Conservation (phyloP, 1,139 yeast genomes). For the Groenewaldozyma auringiensis region DNA sequence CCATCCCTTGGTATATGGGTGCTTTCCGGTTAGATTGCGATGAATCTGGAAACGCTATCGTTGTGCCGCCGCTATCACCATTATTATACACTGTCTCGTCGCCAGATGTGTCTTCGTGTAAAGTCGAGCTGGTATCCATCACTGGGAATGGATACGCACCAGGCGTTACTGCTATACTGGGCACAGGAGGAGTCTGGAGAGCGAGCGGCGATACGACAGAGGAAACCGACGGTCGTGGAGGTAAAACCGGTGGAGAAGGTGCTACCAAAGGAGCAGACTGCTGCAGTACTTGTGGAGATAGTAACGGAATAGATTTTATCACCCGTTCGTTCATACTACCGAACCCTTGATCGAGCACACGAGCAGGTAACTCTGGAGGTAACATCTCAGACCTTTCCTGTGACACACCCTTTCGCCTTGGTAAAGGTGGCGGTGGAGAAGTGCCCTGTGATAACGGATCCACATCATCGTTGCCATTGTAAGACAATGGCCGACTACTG, state of each 20-base stretch:
- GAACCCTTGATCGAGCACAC: neutral
- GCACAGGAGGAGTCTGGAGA: conserved; percentile 4
- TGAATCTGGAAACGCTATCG: conserved; percentile 27
- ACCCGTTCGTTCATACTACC: neutral
- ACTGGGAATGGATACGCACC: conserved; percentile 1
- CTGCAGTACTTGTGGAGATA: neutral
- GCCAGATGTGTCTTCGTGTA: neutral
- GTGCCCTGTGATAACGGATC: neutral
- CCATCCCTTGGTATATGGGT: conserved; percentile 27
- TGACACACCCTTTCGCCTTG: neutral
- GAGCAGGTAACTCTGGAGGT: neutral
- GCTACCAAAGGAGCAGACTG: neutral
- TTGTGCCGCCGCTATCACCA: conserved; percentile 12
- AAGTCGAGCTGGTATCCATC: conserved; percentile 7
- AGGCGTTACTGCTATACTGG: conserved; percentile 6
- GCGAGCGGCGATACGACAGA: conserved; percentile 1
- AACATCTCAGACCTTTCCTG: neutral
- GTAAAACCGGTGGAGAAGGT: conserved; percentile 12
- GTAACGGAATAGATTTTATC: neutral
- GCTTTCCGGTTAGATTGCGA: conserved; percentile 31
- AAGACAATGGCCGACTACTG: neutral
- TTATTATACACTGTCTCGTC: conserved; percentile 4
- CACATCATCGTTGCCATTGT: neutral
- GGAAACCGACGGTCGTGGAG: conserved; percentile 16
- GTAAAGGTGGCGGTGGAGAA: neutral